Conservation (phyloP, 139 green algal genomes). For the Raphidocelis subcapitata region DNA sequence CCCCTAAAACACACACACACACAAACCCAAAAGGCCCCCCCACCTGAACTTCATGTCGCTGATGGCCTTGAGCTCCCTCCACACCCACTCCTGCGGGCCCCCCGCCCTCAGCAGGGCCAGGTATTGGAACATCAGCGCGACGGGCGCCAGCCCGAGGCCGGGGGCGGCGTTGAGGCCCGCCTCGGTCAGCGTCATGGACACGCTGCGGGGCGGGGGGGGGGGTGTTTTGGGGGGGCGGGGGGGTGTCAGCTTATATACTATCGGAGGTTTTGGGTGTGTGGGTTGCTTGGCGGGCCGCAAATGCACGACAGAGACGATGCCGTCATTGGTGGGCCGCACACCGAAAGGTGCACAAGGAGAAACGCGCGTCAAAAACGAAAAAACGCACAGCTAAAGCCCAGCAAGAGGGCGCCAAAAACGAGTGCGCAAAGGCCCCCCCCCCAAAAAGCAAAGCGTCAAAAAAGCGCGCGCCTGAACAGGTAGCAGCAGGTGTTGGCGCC, state of each 20-base stretch:
- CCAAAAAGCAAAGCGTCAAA: no score
- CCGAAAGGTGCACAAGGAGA: no score
- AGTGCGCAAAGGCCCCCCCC: no score
- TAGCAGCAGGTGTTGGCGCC: slow-evolving; percentile 57
- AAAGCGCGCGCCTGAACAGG: slow-evolving; percentile 85
- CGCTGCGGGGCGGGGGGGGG: background rate
- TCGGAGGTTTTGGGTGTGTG: background rate
- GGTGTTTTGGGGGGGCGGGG: no score
- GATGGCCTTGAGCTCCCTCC: slow-evolving; percentile 77
- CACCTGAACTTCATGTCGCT: slow-evolving; percentile 74
- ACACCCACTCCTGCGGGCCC: slow-evolving; percentile 84
- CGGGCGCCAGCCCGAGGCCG: slow-evolving; percentile 66
- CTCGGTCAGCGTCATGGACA: slow-evolving; percentile 79
- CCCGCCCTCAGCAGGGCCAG: slow-evolving; percentile 70
- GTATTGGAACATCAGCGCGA: slow-evolving; percentile 83
- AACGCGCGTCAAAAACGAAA: no score
- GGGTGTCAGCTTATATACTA: background rate
- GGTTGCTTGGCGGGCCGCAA: slow-evolving; percentile 57
- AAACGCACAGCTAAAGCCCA: no score
- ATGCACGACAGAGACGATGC: no score
- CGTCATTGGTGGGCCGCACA: no score
- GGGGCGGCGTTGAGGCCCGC: slow-evolving; percentile 69
- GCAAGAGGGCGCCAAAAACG: no score
- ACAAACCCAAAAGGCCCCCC: background rate
- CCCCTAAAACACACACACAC: background rate